Evolutionary conservation across 352 stramenopile genomes (phyloP).

Genomic region (Peronospora destructor): DNA sequence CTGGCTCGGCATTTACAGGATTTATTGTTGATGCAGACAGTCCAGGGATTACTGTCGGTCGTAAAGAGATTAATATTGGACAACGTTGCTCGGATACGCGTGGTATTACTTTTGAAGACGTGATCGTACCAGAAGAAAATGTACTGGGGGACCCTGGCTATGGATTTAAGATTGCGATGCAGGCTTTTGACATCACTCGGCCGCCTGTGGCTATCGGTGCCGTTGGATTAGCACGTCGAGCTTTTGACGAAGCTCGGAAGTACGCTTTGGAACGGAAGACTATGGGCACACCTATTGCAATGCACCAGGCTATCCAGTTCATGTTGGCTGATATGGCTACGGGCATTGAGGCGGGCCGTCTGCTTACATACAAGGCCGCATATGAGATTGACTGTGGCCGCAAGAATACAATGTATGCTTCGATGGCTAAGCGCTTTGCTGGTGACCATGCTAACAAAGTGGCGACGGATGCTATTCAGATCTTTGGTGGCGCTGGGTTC

Average conservation of each 20-base stretch:
- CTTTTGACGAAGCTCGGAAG: constrained; percentile 85
- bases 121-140: constrained; percentile 83
- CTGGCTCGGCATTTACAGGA: constrained; percentile 80
- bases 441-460: constrained; percentile 83
- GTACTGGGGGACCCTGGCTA: constrained; percentile 81
- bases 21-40: constrained; percentile 87
- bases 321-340: constrained; percentile 90
- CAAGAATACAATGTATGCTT: constrained; percentile 87
- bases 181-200: constrained; percentile 88
- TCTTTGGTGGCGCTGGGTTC: constrained; percentile 87
- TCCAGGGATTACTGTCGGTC: constrained; percentile 79
- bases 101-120: constrained; percentile 88
- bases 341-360: constrained; percentile 76
- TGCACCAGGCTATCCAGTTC: constrained; percentile 85
- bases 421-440: constrained; percentile 89
- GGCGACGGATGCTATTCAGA: constrained; percentile 84
- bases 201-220: constrained; percentile 83
- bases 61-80: constrained; percentile 89
- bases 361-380: constrained; percentile 85
- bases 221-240: constrained; percentile 78
- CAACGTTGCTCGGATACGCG: constrained; percentile 88
- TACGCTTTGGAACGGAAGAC: constrained; percentile 85
- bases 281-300: constrained; percentile 79
- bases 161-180: constrained; percentile 91
- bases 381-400: constrained; percentile 85